These are phyloP conservation scores for Thelonectria discophora DNA, from an alignment of 2,329 filamentous ascomycete genomes.

Conservation along the genomic window DNA sequence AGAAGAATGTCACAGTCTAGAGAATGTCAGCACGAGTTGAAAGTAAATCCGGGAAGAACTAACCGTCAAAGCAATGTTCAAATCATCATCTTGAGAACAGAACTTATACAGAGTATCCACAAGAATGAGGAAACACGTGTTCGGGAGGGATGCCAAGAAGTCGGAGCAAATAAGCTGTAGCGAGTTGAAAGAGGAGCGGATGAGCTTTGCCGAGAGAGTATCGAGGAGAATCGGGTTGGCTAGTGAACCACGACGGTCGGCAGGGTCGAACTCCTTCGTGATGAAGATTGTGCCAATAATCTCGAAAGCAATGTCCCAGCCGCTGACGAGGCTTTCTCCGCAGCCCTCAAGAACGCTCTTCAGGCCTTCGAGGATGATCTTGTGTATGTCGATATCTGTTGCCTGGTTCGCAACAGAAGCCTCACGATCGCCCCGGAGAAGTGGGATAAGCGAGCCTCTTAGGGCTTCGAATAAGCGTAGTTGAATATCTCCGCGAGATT, in stretches of 20 bases:
- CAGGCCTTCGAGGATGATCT: slow-evolving; percentile 79
- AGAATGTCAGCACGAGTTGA: slow-evolving; percentile 14
- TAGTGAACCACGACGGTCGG: slow-evolving; percentile 44
- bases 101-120: slow-evolving; percentile 91
- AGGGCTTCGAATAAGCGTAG: slow-evolving; percentile 75
- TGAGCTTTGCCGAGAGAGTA: slow-evolving; percentile 75
- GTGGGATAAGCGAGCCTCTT: slow-evolving; percentile 62
- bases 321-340: slow-evolving; percentile 82
- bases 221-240: slow-evolving; percentile 50
- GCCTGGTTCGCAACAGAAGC: slow-evolving; percentile 66
- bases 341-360: slow-evolving; percentile 87
- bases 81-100: slow-evolving; percentile 86
- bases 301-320: slow-evolving; percentile 87
- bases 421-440: slow-evolving; percentile 64
- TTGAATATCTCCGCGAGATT: slow-evolving; percentile 70
- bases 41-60: slow-evolving; percentile 36
- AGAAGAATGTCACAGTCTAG: slow-evolving; percentile 91
- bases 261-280: slow-evolving; percentile 47
- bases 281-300: slow-evolving; percentile 86
- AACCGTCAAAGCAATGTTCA: slow-evolving; percentile 94
- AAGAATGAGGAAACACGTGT: slow-evolving; percentile 77
- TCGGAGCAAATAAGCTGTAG: slow-evolving; percentile 94
- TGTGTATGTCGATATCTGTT: slow-evolving; percentile 81
- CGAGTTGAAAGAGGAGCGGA: slow-evolving; percentile 87
- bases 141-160: slow-evolving; percentile 79